Evolutionary conservation across 176 grass and related monocot genomes (phyloP), one percentile per base, ranked within the genome.

Genomic region (Pharus latifolius): DNA sequence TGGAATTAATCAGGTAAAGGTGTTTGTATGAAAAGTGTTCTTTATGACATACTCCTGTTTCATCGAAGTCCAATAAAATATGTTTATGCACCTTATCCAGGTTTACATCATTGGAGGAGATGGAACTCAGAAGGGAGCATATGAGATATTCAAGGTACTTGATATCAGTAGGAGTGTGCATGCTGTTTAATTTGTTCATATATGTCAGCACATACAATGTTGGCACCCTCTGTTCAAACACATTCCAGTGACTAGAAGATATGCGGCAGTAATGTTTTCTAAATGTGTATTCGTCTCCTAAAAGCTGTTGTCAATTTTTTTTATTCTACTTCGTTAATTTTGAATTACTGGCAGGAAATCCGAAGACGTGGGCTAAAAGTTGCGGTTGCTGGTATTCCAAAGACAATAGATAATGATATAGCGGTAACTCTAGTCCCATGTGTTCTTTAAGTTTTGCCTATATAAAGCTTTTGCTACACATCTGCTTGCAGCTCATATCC

Each of bases 391-490:
- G 92, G 88, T 60, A 80, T 96, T 73, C 92, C 92, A 7, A 96
- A 96, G 86, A 96, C 92, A 32, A 92, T 96, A 73, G 92, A 96
- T 78, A 96, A 96, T 88, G 92, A 96, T 72, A 96, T 96, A 73
- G 89, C 89, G 86, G 94, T 98, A 90, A 54, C 40, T 67, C 60
- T 72, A 9, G 42, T 57, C 71, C 16, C 44, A 19, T 20, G 1
- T 60, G 9, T 40, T 56, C 16, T 25, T 57, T 40, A n/a, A n/a
- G 48, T 6, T 20, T 22, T 18, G n/a, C 42, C 33, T 55, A 18
- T 3, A 17, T 22, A 48, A 56, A 48, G 28, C 18, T 59, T 69
- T 43, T 82, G 38, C 3, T 75, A 52, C 18, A 44, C 16, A 44
- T 32, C 0, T 27, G 28, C 62, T 44, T 47, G 35, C 4, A 56